Conservation (phyloP, 108 stramenopile genomes). For the Cyclostephanos invisitatus region DNA sequence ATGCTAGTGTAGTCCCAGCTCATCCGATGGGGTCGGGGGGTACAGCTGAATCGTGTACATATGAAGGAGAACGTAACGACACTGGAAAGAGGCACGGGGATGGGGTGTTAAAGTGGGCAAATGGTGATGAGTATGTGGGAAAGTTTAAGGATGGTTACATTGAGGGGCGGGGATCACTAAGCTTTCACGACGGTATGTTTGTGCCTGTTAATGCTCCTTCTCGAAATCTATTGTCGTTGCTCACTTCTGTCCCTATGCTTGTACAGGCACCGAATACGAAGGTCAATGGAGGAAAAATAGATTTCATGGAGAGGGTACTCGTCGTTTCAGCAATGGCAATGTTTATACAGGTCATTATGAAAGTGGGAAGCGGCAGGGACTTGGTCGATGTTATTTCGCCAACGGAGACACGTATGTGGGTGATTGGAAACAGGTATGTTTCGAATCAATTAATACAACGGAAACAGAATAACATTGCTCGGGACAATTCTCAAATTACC, state of each 20-base stretch:
- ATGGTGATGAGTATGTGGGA: conserved; percentile 65
- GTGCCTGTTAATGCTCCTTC: neutral
- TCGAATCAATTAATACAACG: neutral
- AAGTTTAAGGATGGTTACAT: conserved; percentile 57
- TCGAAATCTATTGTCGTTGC: neutral
- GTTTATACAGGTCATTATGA: conserved; percentile 54
- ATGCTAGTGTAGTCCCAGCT: conserved; percentile 11
- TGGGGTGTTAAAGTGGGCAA: conserved; percentile 57
- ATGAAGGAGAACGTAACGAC: conserved; percentile 55
- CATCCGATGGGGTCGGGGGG: conserved; percentile 11
- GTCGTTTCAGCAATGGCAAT: conserved; percentile 64
- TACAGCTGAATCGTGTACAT: conserved; percentile 17
- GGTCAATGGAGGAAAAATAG: conserved; percentile 64
- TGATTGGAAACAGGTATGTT: conserved; percentile 31
- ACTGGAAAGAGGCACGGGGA: conserved; percentile 63
- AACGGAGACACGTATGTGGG: conserved; percentile 67
- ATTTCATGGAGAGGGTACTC: conserved; percentile 62
- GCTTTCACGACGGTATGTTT: conserved; percentile 53
- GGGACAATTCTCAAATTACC: conserved; percentile 8
- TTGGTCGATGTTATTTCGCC: conserved; percentile 60
- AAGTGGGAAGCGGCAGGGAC: conserved; percentile 55
- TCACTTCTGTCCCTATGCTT: neutral
- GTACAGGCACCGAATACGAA: conserved; percentile 57
- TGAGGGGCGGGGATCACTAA: conserved; percentile 57
- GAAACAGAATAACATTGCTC: neutral